Percentiles rank a stretch among this genome's conserved stretches.
These are phyloP conservation scores for Stentor coeruleus DNA, from an alignment of 73 alveolate genomes.

Conservation along the genomic window DNA sequence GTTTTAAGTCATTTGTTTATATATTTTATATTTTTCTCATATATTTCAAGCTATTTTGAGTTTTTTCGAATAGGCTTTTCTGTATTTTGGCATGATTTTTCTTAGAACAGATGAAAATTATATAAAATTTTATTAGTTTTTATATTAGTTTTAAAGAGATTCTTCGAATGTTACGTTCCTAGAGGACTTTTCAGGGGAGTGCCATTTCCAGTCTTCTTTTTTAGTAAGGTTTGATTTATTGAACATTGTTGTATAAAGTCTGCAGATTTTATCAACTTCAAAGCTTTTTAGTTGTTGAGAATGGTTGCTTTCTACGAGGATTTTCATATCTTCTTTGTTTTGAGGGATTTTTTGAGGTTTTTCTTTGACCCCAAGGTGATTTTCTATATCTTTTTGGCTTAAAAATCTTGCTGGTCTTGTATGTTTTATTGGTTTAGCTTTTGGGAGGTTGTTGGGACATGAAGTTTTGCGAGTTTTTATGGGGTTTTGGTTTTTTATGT, in stretches of 20 bases:
- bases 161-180: neutral
- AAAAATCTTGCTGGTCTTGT: neutral
- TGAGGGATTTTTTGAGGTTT: neutral
- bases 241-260: neutral
- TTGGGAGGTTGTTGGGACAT: too few species aligned
- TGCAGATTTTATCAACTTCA: neutral
- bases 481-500: too few species aligned
- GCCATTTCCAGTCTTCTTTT: neutral
- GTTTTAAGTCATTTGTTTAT: too few species aligned
- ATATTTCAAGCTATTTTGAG: too few species aligned
- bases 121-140: too few species aligned
- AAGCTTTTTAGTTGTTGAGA: neutral
- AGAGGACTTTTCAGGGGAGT: neutral
- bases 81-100: too few species aligned
- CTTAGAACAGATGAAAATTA: too few species aligned
- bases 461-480: too few species aligned
- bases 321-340: neutral
- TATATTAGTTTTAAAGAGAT: too few species aligned
- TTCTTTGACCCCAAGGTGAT: neutral
- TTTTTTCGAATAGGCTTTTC: too few species aligned
- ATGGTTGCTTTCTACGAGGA: neutral
- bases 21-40: too few species aligned
- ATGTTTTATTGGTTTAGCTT: neutral
- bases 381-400: neutral
- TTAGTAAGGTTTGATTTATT: neutral